Evolutionary conservation across 2,329 filamentous ascomycete species (phyloP).

Genomic region (Grosmannia serpens): DNA sequence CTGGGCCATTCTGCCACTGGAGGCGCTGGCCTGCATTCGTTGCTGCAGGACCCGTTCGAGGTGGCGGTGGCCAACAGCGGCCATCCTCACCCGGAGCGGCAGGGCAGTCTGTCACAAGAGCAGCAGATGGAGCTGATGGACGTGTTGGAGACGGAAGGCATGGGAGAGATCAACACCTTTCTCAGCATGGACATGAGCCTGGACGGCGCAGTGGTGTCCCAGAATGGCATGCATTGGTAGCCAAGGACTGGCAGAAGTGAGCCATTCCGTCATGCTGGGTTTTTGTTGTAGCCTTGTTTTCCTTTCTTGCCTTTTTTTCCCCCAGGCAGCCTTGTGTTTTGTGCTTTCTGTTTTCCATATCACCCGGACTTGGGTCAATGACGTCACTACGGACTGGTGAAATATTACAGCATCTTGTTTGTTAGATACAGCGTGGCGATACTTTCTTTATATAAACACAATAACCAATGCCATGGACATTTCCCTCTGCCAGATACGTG

Average conservation of each 20-base stretch:
- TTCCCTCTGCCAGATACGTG: too few relatives aligned
- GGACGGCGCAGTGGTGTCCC: constrained; percentile 2
- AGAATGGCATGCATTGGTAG: not conserved
- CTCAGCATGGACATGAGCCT: constrained; percentile 32
- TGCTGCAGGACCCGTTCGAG: constrained; percentile 8
- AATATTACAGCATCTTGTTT: not conserved
- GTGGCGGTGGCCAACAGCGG: constrained; percentile 9
- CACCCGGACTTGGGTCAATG: not conserved
- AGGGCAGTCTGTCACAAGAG: constrained; percentile 63
- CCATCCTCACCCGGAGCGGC: constrained; percentile 31
- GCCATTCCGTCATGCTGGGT: not conserved
- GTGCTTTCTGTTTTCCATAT: not conserved
- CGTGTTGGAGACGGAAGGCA: constrained; percentile 58
- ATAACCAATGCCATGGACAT: too few relatives aligned
- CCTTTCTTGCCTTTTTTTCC: too few relatives aligned
- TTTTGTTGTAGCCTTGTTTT: not conserved
- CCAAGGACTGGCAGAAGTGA: too few relatives aligned
- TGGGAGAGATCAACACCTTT: constrained; percentile 50
- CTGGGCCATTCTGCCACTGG: not conserved
- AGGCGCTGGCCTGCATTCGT: not conserved
- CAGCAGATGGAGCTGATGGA: constrained; percentile 79
- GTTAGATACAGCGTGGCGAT: not conserved
- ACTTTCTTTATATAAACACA: too few relatives aligned
- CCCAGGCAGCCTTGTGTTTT: not conserved
- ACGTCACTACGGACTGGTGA: not conserved